Percentiles rank a stretch among this genome's conserved stretches.
These are phyloP conservation scores for Coemansia aciculifera DNA, from an alignment of 192 early-diverging fungal genomes.

Conservation along the genomic window DNA sequence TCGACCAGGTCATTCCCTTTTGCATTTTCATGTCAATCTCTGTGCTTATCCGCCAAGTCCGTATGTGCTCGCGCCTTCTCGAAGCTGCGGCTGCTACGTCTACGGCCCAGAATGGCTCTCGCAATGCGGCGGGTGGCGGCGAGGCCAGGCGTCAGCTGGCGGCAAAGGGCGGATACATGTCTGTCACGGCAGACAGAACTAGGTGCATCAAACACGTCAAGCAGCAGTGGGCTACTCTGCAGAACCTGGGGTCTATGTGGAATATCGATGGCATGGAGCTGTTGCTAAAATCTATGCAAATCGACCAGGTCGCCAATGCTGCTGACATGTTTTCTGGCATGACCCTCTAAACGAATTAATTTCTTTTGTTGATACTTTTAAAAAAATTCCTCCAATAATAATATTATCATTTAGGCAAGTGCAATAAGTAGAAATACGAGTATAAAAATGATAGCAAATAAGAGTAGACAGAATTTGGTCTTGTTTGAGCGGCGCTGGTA, in stretches of 20 bases:
- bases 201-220: constrained; percentile 30
- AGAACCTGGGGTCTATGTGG: constrained; percentile 43
- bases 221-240: constrained; percentile 46
- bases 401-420: constrained; percentile 20
- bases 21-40: constrained; percentile 56
- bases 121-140: not conserved
- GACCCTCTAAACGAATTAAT: constrained; percentile 18
- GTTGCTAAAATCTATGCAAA: constrained; percentile 47
- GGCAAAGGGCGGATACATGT: constrained; percentile 5
- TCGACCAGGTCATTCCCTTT: constrained; percentile 56
- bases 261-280: constrained; percentile 43
- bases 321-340: constrained; percentile 43
- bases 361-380: not conserved
- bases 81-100: not conserved
- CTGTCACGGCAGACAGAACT: constrained; percentile 20
- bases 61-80: constrained; percentile 36
- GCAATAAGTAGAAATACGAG: constrained; percentile 63
- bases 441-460: constrained; percentile 72
- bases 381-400: not conserved
- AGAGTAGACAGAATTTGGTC: constrained; percentile 79
- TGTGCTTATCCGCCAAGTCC: constrained; percentile 46
- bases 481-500: constrained; percentile 78
- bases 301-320: constrained; percentile 49
- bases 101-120: not conserved
- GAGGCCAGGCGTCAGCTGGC: constrained; percentile 6